Evolutionary conservation across 345 rosid species (phyloP), one percentile per base, ranked within the genome.

Genomic region (Eucalyptus erythrocorys): DNA sequence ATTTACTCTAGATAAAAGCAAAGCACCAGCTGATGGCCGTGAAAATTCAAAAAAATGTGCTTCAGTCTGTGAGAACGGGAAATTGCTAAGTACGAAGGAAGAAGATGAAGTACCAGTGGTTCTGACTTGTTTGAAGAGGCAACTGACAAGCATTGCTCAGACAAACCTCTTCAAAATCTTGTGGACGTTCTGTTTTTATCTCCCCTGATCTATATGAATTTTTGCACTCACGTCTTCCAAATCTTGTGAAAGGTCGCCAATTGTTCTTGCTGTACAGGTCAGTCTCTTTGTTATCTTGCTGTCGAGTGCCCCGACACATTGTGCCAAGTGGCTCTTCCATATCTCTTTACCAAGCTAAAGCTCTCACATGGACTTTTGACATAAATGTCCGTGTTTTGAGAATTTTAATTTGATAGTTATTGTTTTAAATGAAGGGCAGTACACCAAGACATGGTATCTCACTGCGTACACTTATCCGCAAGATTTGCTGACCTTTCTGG

Each of bases 401-500:
- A 64, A 88, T 90, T 89, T 93, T 92, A 87, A 91, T 92, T 92
- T 87, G 88, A 51, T 89, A 53, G 91, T 90, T 55, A 86, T 90
- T 91, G 86, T 89, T 92, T 95, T 86, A 87, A 94, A 92, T 96
- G 97, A 96, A 97, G 98, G 98, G 98, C 99, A 96, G 99, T 92
- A 96, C 99, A 90, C 91, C 93, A 92, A 97, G 94, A 93, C 97
- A 97, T 94, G 99, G 99, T 45, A 97, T 96, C 89, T 96, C 99
- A 87, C 97, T 97, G 15, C 99, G 97, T 76, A 97, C 99, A 1
- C 98, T 97, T 79, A 87, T 96, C 47, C 96, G 98, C 48, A 97
- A 92, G 90, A 97, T 98, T 98, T 57, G 91, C 94, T 66, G 95
- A 93, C 88, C 91, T 93, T 89, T 90, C 96, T 89, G 99, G 99